Base-by-base conservation (phyloP, 2,329 filamentous ascomycete species). In the Penicillium sp. region DNA sequence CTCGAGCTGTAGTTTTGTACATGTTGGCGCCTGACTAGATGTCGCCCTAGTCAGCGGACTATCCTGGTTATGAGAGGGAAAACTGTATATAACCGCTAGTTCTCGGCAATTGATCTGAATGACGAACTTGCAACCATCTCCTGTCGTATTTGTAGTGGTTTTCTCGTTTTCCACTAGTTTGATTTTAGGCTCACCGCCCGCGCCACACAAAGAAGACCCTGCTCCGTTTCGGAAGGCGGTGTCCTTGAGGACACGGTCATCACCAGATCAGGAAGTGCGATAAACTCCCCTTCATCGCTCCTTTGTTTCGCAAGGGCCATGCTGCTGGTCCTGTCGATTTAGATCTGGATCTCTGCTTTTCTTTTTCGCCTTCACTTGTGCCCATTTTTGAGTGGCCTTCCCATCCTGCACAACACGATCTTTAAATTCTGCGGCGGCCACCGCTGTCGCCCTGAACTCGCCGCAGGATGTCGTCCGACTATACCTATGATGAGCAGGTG, bases 401-500 rank as follows among this genome's bases (percentile, higher is more conserved):
- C 45, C 49, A 35, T 48, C 39, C 45, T 56, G 57, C 49, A 50
- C 43, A 48, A 36, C 40, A 55, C 50, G 48, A 54, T 48, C 51
- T 51, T 50, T 45, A 45, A 52, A 46, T 47, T 51, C 47, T 46
- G 53, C 54, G 51, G 62, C 51, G 60, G 59, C 59, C 50, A 58
- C 55, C 57, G 53, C 53, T 56, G 54, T 60, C 58, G 55, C 51
- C 48, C 47, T 60, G 49, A 62, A 54, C 34, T 48, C 49, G 42
- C 51, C 53, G 53, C 61, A 64, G 41, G 43, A 83, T 74, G 67
- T 93, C 93, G 82, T 90, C 86, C 61, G 91, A 97, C 70, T 98
- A 98, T 77, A 94, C 87, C 60, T 98, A 98, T 74, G 93, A 98
- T 79, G 87, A 95, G 65, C 82, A 93, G 80, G 84, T 85, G 64